Conservation (phyloP, 768 basidiomycete species). For the Boletus patriciae region DNA sequence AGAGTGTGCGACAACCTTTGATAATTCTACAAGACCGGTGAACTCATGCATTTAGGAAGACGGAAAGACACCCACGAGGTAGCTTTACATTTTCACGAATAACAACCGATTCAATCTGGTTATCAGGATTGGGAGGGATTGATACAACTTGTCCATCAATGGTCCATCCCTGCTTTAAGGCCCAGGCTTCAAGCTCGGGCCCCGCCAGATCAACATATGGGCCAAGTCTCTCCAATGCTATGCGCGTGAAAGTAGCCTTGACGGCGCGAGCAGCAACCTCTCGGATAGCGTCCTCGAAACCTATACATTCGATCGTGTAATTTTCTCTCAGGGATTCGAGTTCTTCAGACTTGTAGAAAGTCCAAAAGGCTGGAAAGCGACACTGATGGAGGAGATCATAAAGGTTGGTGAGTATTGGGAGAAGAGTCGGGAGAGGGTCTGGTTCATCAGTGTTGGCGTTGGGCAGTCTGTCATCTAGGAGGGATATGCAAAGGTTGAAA, state of each 20-base stretch:
- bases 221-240: slow-evolving; percentile 63
- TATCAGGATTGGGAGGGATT: slow-evolving; percentile 82
- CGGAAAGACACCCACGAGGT: slow-evolving; percentile 56
- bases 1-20: slow-evolving; percentile 74
- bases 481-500: slow-evolving; percentile 90
- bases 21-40: slow-evolving; percentile 52
- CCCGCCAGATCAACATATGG: slow-evolving; percentile 74
- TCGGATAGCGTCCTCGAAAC: slow-evolving; percentile 82
- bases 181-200: slow-evolving; percentile 55
- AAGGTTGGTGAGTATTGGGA: slow-evolving; percentile 67
- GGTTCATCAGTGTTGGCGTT: slow-evolving; percentile 68
- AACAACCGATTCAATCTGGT: slow-evolving; percentile 82
- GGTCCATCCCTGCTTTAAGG: slow-evolving; percentile 67
- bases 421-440: slow-evolving; percentile 71
- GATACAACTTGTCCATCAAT: slow-evolving; percentile 59
- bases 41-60: background rate
- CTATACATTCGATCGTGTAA: slow-evolving; percentile 79
- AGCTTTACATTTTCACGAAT: slow-evolving; percentile 82
- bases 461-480: slow-evolving; percentile 74
- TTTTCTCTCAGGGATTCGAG: slow-evolving; percentile 77
- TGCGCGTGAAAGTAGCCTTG: slow-evolving; percentile 74
- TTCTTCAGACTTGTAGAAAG: slow-evolving; percentile 64
- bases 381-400: slow-evolving; percentile 76
- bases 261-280: slow-evolving; percentile 77
- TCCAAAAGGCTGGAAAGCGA: slow-evolving; percentile 88